Evolutionary conservation across 441 rosid genomes (phyloP).

Genomic region (Syzygium syzygioides): DNA sequence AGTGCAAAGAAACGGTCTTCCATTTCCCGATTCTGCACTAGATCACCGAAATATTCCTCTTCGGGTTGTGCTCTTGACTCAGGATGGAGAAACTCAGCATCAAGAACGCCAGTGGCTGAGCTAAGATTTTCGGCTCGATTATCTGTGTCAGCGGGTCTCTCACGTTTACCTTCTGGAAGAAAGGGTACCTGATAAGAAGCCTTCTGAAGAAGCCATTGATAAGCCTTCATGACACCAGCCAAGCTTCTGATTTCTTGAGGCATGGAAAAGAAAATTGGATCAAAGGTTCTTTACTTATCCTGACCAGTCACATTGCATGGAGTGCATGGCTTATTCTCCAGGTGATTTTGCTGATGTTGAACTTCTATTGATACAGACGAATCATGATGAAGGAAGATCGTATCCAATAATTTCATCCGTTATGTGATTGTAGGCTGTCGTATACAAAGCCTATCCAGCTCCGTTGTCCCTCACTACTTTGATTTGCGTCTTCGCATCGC

Average conservation of each 20-base stretch:
- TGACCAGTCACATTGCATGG: constrained; percentile 31
- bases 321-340: constrained; percentile 39
- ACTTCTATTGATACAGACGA: not conserved
- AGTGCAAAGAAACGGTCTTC: not conserved
- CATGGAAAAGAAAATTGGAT: constrained; percentile 25
- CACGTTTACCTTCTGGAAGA: constrained; percentile 44
- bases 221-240: constrained; percentile 4
- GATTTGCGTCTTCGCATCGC: constrained; percentile 39
- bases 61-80: not conserved
- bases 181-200: constrained; percentile 21
- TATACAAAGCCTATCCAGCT: constrained; percentile 34
- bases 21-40: not conserved
- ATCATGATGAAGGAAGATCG: not conserved
- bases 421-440: constrained; percentile 8
- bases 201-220: constrained; percentile 27
- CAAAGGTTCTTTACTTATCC: constrained; percentile 34
- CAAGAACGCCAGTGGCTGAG: constrained; percentile 19
- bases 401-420: not conserved
- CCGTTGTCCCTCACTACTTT: constrained; percentile 30
- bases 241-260: not conserved
- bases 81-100: constrained; percentile 43
- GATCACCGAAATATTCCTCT: not conserved
- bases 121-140: constrained; percentile 29
- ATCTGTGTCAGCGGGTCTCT: constrained; percentile 35
- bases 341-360: constrained; percentile 8